Base-by-base conservation (phyloP, 2,329 filamentous ascomycete species). In the Venturia aucupariae region DNA sequence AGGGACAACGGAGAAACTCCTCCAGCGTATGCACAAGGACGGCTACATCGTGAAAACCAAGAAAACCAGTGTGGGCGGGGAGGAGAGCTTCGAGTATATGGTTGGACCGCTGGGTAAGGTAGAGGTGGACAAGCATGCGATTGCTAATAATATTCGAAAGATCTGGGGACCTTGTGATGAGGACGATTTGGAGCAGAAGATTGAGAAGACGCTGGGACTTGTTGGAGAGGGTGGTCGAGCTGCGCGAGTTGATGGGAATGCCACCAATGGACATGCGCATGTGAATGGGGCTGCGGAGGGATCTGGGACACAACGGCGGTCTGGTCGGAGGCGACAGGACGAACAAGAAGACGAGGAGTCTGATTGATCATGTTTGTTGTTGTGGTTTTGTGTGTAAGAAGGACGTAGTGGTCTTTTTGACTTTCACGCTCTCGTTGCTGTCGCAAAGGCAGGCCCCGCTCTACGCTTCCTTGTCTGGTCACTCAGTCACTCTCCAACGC, bases 41-140 rank as follows among this genome's bases (percentile, higher is more conserved):
- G 90, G 89, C 0, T 99, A 99, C 72, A 78, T 99, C 2, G 81
- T 92, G 42, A 82, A 86, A 27, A 82, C 87, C 61, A 82, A 86
- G 24, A 92, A 97, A n/a, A n/a, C n/a, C 69, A 83, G 73, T 68
- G 76, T 76, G 69, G 86, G 85, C 0, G 90, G 89, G 32, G 90
- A 96, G 44, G 87, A 93, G 67, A 81, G 84, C 2, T 81, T 91
- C 8, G 92, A 90, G 60, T 99, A 90, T 82, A 84, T 89, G 64
- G 84, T 97, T 17, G 94, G 94, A 1, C 88, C 91, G 6, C 83
- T 94, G 27, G 93, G 90, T 6, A 94, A 89, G 75, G 81, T 92
- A 8, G 94, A 97, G 75, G 84, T 97, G 42, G 90, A 89, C 0
- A 80, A 86, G n/a, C 82, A 86, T 61, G 90, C 89, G 0, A 88